A percentile compares a stretch with the other conserved stretches of the same genome.
These are phyloP conservation scores for Simplicillium sp. DNA, from an alignment of 2,329 filamentous ascomycete species.

Conservation along the genomic window DNA sequence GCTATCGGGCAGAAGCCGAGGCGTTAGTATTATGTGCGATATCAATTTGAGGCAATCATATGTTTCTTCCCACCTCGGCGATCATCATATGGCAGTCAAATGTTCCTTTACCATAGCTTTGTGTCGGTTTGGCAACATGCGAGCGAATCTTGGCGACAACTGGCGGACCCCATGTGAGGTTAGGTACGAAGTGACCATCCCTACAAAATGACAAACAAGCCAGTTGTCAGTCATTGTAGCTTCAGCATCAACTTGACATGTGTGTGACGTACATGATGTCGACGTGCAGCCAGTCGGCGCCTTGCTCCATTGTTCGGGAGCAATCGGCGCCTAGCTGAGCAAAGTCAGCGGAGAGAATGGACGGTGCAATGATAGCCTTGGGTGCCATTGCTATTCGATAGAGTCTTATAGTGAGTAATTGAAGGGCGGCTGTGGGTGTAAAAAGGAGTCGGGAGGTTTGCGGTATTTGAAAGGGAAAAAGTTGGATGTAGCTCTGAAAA, in stretches of 20 bases:
- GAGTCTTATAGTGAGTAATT: too few relatives aligned
- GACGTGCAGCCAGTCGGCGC: constrained; percentile 89
- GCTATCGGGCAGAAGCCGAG: constrained; percentile 38
- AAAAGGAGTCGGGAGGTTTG: too few relatives aligned
- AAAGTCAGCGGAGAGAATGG: constrained; percentile 97
- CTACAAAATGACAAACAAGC: constrained; percentile 31
- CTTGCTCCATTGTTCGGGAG: constrained; percentile 72
- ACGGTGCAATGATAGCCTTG: constrained; percentile 88
- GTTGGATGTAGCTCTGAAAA: too few relatives aligned
- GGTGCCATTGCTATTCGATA: constrained; percentile 57
- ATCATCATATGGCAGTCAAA: constrained; percentile 99
- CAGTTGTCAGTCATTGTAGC: constrained; percentile 1
- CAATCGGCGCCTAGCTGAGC: constrained; percentile 80
- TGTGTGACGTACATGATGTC: constrained; percentile 62
- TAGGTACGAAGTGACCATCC: constrained; percentile 98
- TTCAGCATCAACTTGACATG: not conserved
- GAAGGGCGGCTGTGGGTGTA: too few relatives aligned
- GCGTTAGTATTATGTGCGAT: constrained; percentile 3
- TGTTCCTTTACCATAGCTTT: constrained; percentile 69
- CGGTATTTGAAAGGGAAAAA: too few relatives aligned
- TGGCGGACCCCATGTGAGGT: constrained; percentile 92
- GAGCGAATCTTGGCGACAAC: constrained; percentile 89
- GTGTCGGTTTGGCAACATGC: constrained; percentile 68
- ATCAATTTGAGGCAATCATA: not conserved
- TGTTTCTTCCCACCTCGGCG: constrained; percentile 58